Evolutionary conservation across 352 stramenopile genomes (phyloP), one percentile per base, ranked within the genome.

Genomic region (Phytophthora sansomeana): DNA sequence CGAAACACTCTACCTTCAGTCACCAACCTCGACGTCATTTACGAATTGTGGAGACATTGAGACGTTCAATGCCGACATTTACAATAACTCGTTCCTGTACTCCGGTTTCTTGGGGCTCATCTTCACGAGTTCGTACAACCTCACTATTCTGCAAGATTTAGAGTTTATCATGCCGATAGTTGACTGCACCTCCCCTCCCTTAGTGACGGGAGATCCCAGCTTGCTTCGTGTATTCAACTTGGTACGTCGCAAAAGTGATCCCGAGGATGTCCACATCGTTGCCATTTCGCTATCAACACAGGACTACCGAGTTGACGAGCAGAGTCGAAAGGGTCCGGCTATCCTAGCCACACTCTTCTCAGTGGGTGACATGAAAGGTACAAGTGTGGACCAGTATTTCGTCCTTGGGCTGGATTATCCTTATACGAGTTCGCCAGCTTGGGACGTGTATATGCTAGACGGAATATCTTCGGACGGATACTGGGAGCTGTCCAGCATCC

Each of bases 1-100:
- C 13, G 62, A 69, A 8, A 74, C 74, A 6, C 19, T 88, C 1
- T 88, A 53, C 41, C 49, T 84, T 11, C 57, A 80, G 43, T 63
- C 39, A 11, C 19, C 57, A 3, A 69, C 44, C 2, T 55, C 48
- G 4, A 58, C 38, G 5, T 85, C 64, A 16, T 67, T 66, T 17
- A 39, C 55, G 10, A 44, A 68, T 1, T 77, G 69, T 26, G 46
- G 5, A 4, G 39, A 46, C 6, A 36, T 68, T 2, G 53, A 57
- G 6, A 33, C 17, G 14, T 72, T 79, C 21, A 41, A 73, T 19
- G 38, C 38, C 7, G 32, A 64, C 0, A 63, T 83, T 17, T 86
- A 86, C 50, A 30, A 17, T 19, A 29, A 42, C 1, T 17, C 26
- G 4, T 72, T 67, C 24, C 30, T 76, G 35, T 58, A 74, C 42